These are phyloP conservation scores for Aspergillus hiratsukae DNA, from an alignment of 2,329 filamentous ascomycete genomes.

Conservation along the genomic window DNA sequence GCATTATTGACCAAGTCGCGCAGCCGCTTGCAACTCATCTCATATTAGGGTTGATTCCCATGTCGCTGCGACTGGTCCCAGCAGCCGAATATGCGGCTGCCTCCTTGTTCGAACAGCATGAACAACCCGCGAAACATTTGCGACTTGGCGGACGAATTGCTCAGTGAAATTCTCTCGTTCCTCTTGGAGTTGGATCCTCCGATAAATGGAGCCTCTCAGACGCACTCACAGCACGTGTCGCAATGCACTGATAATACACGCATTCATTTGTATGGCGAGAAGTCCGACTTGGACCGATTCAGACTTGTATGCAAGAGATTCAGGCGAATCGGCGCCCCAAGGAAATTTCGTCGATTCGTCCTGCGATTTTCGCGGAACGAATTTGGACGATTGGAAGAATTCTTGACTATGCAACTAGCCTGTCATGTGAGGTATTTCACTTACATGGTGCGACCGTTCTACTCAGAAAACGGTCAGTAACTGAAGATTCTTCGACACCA, in stretches of 20 bases:
- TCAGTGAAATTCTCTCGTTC: constrained; percentile 31
- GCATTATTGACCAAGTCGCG: neutral
- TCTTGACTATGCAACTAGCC: constrained; percentile 34
- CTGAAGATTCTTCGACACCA: constrained; percentile 8
- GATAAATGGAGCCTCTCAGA: constrained; percentile 9
- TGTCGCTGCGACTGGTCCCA: constrained; percentile 26
- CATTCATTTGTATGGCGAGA: constrained; percentile 21
- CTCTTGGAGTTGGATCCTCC: constrained; percentile 19
- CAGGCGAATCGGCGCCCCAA: constrained; percentile 37
- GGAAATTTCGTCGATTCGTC: constrained; percentile 35
- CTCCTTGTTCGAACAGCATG: constrained; percentile 28
- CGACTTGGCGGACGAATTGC: constrained; percentile 34
- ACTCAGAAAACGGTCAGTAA: constrained; percentile 34
- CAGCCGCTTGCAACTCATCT: constrained; percentile 1
- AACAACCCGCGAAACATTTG: constrained; percentile 28
- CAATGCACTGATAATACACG: constrained; percentile 5
- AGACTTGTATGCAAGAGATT: constrained; percentile 39
- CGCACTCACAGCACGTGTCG: constrained; percentile 7
- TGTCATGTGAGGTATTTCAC: constrained; percentile 36
- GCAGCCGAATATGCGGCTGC: constrained; percentile 32
- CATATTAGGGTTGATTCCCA: constrained; percentile 21
- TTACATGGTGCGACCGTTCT: constrained; percentile 40
- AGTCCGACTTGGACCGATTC: constrained; percentile 36
- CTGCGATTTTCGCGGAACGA: constrained; percentile 34
- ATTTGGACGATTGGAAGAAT: constrained; percentile 31